Evolutionary conservation across 352 stramenopile genomes (phyloP).

Genomic region (Phytophthora litchii): DNA sequence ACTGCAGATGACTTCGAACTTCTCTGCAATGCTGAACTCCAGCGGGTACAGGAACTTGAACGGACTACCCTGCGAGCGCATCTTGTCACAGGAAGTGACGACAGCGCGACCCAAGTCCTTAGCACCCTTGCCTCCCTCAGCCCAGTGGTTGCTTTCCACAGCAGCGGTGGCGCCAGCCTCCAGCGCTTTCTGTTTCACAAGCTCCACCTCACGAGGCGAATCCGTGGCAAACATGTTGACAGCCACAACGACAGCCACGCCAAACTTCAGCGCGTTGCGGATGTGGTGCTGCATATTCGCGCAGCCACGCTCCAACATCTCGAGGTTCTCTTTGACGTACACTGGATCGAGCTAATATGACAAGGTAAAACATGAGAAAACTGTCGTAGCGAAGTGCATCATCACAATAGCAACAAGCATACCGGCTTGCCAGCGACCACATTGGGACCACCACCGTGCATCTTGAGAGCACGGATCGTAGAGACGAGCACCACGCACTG

Average conservation of each 20-base stretch:
- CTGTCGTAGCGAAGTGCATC: not conserved
- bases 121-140: constrained; percentile 85
- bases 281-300: constrained; percentile 97
- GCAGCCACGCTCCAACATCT: constrained; percentile 92
- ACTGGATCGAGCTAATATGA: constrained; percentile 71
- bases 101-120: constrained; percentile 94
- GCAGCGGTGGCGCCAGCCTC: constrained; percentile 95
- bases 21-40: constrained; percentile 91
- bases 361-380: constrained; percentile 2
- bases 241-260: constrained; percentile 96
- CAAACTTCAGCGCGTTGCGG: constrained; percentile 94
- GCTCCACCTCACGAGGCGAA: constrained; percentile 90
- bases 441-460: constrained; percentile 97
- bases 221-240: constrained; percentile 89
- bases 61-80: constrained; percentile 66
- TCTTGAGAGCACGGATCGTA: constrained; percentile 98
- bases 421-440: constrained; percentile 94
- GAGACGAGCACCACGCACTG: constrained; percentile 98
- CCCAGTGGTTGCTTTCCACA: constrained; percentile 93
- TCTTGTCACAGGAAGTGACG: constrained; percentile 86
- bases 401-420: constrained; percentile 17
- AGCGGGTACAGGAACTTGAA: constrained; percentile 98
- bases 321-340: constrained; percentile 96
- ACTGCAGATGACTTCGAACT: constrained; percentile 96
- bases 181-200: constrained; percentile 91